Base-by-base conservation (phyloP, 495 filamentous ascomycete species). In the Penicillium taxi region DNA sequence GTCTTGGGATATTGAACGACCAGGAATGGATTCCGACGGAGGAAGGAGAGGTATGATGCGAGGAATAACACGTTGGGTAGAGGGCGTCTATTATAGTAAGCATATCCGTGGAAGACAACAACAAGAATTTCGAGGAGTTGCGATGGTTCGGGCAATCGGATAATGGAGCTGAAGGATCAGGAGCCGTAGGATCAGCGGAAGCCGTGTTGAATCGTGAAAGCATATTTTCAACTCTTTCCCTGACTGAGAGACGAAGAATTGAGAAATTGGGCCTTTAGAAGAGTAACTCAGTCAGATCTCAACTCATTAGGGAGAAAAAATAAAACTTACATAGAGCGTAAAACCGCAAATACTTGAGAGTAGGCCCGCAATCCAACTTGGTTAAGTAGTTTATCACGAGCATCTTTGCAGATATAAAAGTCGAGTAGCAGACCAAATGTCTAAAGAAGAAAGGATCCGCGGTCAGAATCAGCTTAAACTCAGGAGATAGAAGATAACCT, bases 331-430 rank as follows among this genome's bases (percentile, higher is more conserved):
- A 68, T 66, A 25, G 70, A 70, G 15, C 59, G 63, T 13, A 71
- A 47, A 24, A 73, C 52, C 27, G 65, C 60, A 42, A 61, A 67
- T 6, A 89, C 82, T 42, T 79, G 75, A 53, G 81, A 81, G 39
- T 89, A 82, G 35, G 85, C 77, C 23, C 80, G 77, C 44, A 80
- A 72, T 21, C 81, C 85, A 41, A 95, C 80, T 48, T 85, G 77
- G 49, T 84, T 86, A 34, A 98, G 73, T 37, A 98, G 83, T 56
- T 82, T 86, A 49, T 94, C 80, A 33, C 91, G 76, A 15, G 86
- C 87, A 60, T 87, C 84, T 51, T 94, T 85, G 18, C 80, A 83
- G 47, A 98, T 86, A 59, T 94, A 84, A 52, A 94, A 84, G 43
- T 91, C 86, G 41, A 82, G 72, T 71, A 96, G 79, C 59, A 96